These are phyloP conservation scores for Debaryomyces prosopidis DNA, from an alignment of 805 yeast genomes.

Conservation along the genomic window DNA sequence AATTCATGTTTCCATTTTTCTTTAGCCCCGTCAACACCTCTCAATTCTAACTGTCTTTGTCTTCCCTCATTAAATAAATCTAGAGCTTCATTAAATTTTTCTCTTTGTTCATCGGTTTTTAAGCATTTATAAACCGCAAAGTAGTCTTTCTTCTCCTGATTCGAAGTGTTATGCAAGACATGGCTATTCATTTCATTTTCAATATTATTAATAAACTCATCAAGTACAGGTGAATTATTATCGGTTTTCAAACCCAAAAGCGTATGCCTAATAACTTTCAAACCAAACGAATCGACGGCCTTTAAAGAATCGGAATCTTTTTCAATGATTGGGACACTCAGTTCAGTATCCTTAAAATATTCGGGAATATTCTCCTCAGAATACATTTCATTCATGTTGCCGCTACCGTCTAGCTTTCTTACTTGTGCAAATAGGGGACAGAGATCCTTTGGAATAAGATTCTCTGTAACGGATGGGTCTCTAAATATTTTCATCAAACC, in stretches of 20 bases:
- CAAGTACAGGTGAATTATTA: constrained; percentile 18
- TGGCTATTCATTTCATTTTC: constrained; percentile 26
- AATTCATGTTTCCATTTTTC: constrained; percentile 87
- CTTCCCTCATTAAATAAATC: constrained; percentile 73
- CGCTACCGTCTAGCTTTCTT: constrained; percentile 6
- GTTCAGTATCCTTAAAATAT: constrained; percentile 32
- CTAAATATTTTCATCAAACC: constrained; percentile 39
- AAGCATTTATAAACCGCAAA: constrained; percentile 63
- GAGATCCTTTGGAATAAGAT: constrained; percentile 37
- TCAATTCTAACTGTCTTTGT: constrained; percentile 72
- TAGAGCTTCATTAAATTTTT: constrained; percentile 61
- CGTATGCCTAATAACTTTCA: constrained; percentile 76
- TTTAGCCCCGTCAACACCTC: constrained; percentile 81
- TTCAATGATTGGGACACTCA: constrained; percentile 38
- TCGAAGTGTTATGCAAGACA: constrained; percentile 29
- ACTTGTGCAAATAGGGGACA: constrained; percentile 29
- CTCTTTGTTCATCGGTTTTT: constrained; percentile 41
- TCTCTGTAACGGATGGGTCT: constrained; percentile 19
- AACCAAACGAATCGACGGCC: constrained; percentile 75
- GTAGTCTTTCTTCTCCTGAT: constrained; percentile 54
- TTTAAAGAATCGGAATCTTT: constrained; percentile 56
- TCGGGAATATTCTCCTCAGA: constrained; percentile 20
- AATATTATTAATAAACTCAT: constrained; percentile 26
- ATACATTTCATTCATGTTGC: not conserved
- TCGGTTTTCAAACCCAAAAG: constrained; percentile 46